These are phyloP conservation scores for Teratosphaeriaceae sp. DNA, from an alignment of 2,329 filamentous ascomycete genomes.

Conservation along the genomic window DNA sequence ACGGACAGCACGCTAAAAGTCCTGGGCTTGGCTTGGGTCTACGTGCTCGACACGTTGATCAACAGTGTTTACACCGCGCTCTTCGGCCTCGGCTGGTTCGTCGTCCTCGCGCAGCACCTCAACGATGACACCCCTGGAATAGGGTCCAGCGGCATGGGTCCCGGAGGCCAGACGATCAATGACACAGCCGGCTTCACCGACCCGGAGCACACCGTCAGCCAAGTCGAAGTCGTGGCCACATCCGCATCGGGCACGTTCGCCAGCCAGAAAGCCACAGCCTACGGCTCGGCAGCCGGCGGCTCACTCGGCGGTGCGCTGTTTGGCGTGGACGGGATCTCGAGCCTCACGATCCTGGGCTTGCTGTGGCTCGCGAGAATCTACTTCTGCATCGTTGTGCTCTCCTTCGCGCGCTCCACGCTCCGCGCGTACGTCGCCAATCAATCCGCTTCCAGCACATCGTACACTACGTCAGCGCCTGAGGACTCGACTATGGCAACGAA, in stretches of 20 bases:
- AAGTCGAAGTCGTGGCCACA: slow-evolving; percentile 48
- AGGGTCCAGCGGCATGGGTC: slow-evolving; percentile 17
- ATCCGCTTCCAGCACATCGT: slow-evolving; percentile 21
- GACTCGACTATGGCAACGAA: slow-evolving; percentile 50
- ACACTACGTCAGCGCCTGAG: slow-evolving; percentile 28
- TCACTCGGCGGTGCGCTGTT: slow-evolving; percentile 56
- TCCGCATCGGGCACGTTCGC: slow-evolving; percentile 39
- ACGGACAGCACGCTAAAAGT: slow-evolving; percentile 62
- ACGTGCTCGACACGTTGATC: slow-evolving; percentile 72
- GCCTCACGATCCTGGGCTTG: slow-evolving; percentile 66
- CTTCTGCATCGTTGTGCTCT: slow-evolving; percentile 76
- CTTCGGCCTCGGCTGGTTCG: slow-evolving; percentile 82
- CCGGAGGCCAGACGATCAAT: slow-evolving; percentile 51
- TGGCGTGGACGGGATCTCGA: slow-evolving; percentile 62
- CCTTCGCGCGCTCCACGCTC: slow-evolving; percentile 71
- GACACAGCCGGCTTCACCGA: slow-evolving; percentile 59
- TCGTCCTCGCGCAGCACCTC: slow-evolving; percentile 58
- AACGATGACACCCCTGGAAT: slow-evolving; percentile 32
- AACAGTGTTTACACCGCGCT: slow-evolving; percentile 76
- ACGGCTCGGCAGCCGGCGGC: slow-evolving; percentile 29
- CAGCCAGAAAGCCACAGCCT: slow-evolving; percentile 49
- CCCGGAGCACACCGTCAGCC: slow-evolving; percentile 49
- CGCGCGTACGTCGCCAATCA: slow-evolving; percentile 55
- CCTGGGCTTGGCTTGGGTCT: slow-evolving; percentile 76
- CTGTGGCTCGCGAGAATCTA: slow-evolving; percentile 75